Evolutionary conservation across 371 early-diverging fungal genomes (phyloP).

Genomic region (Actinomucor elegans): DNA sequence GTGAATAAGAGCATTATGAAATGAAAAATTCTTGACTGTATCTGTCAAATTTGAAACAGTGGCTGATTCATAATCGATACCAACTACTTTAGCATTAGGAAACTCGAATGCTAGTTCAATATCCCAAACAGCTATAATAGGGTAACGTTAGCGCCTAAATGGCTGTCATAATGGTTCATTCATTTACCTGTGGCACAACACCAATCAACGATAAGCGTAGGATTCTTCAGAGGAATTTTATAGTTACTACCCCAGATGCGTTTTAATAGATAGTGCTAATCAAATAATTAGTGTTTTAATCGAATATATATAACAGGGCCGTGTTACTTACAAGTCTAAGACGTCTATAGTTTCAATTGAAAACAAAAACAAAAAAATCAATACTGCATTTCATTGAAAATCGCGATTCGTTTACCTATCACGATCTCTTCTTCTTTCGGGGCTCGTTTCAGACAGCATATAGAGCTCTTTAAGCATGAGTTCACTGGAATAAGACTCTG

Average conservation of each 20-base stretch:
- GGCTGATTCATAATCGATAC: conserved; percentile 25
- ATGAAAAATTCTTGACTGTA: conserved; percentile 19
- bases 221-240: conserved; percentile 23
- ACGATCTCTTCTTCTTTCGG: conserved; percentile 16
- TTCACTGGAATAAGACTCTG: conserved; percentile 5
- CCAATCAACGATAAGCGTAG: conserved; percentile 36
- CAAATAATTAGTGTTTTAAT: background rate
- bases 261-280: conserved; percentile 41
- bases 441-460: conserved; percentile 12
- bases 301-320: background rate
- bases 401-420: conserved; percentile 13
- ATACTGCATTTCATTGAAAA: too few species aligned
- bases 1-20: conserved; percentile 19
- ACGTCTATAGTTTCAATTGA: conserved; percentile 17
- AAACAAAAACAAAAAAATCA: too few species aligned
- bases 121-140: conserved; percentile 26
- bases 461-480: conserved; percentile 12
- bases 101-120: conserved; percentile 39
- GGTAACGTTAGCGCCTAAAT: too few species aligned
- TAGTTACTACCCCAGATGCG: conserved; percentile 27
- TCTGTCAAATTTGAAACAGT: conserved; percentile 11
- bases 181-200: conserved; percentile 36
- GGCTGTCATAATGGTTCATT: too few species aligned
- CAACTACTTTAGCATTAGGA: conserved; percentile 30
- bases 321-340: conserved; percentile 28